Percentiles rank a stretch among this genome's conserved stretches.
These are phyloP conservation scores for Strobilomyces echinocephalus DNA, from an alignment of 768 basidiomycete genomes.

Conservation along the genomic window DNA sequence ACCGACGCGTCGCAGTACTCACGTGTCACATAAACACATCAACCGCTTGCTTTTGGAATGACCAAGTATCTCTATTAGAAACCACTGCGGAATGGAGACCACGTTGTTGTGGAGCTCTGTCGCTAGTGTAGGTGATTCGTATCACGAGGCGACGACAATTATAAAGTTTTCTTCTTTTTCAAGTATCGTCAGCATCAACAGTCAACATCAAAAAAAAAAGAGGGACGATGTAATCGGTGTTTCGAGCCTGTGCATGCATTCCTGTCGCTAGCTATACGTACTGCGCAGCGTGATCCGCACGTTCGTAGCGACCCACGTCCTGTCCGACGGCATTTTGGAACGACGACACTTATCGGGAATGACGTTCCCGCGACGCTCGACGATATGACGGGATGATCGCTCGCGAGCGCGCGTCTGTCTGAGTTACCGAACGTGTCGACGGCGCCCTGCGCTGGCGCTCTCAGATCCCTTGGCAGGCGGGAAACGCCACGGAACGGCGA, in stretches of 20 bases:
- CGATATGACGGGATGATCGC: not conserved
- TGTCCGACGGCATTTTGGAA: not conserved
- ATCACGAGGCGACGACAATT: not conserved
- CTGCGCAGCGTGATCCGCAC: not conserved
- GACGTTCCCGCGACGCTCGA: conserved; percentile 1
- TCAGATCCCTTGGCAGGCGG: not conserved
- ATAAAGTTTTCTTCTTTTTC: not conserved
- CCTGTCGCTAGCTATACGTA: not conserved
- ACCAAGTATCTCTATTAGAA: not conserved
- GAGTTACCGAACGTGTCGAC: not conserved
- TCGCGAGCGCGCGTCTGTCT: not conserved
- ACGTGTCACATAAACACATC: not conserved
- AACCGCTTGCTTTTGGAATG: not conserved
- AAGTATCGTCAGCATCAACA: not conserved
- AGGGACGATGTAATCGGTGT: not conserved
- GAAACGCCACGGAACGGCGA: conserved; percentile 5
- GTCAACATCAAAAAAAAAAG: not conserved
- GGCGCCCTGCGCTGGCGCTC: not conserved
- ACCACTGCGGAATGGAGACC: conserved; percentile 4
- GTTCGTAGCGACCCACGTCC: not conserved
- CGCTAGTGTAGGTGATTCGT: not conserved
- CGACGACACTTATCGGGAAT: not conserved
- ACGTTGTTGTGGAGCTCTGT: not conserved
- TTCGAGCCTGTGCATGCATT: not conserved
- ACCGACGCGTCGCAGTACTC: not conserved